Base-by-base conservation (phyloP, 371 early-diverging fungal genomes). In the Haplosporangium sp. region DNA sequence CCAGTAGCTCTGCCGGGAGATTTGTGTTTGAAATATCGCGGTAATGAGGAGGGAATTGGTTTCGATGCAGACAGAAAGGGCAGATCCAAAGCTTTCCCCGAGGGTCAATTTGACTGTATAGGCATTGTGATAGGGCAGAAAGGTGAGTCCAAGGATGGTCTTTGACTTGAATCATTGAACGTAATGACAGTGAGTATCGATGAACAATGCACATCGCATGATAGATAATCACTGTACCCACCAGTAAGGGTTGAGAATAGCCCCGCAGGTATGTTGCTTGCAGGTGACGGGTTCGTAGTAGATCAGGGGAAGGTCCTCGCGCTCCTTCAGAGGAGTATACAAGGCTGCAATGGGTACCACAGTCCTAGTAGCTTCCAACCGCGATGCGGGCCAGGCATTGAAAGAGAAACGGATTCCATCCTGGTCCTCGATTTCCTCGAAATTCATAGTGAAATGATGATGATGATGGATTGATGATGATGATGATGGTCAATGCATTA, bases 201-300 rank as follows among this genome's bases (percentile, higher is more conserved):
- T 18, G 46, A 41, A 6, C 18, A 11, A 36, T 20, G 47, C 10
- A 36, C n/a, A 45, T 21, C 12, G 36, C 2, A 36, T 21, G 47
- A 12, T 40, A 29, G n/a, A 14, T 23, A 12, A 12, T 5, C 40
- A 51, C 5, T 14, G 14, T 13, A 74, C 83, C 80, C 89, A 95
- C 95, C 99, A 98, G 86, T 95, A 98, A 47, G 99, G 99, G 84
- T 99, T 99, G 62, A 99, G 89, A 69, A 99, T 94, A 55, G 97
- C 97, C 62, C 95, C 86, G 82, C 99, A 99, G 16, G 98, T 73
- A 47, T 79, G 94, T 56, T 95, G 89, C 81, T 95, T 97, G 88
- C 99, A 99, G 59, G 94, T 92, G 53, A 99, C 95, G 12, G 99
- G 99, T 82, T 99, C 99, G 83, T 98, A 99, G 73, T 86, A 89